Evolutionary conservation across 169 alveolate genomes (phyloP), one percentile per base, ranked within the genome.

Genomic region (Perkinsus olseni): DNA sequence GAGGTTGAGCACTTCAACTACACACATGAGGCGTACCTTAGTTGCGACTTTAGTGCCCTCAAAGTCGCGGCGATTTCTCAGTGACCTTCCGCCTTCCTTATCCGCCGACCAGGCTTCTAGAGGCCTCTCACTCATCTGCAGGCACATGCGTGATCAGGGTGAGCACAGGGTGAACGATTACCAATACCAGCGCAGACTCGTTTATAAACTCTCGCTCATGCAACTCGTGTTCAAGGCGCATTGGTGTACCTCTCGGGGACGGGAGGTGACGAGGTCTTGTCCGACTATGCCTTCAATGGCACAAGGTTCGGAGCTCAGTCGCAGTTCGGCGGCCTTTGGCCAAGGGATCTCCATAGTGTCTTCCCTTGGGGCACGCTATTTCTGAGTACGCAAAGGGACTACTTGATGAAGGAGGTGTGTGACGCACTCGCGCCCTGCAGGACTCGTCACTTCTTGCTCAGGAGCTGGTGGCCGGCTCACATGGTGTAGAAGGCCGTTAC

Each of bases 271-370:
- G 92, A 91, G 74, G 24, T 38, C 62, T 74, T 93, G 45, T 93
- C 95, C 28, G 95, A 93, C 93, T 93, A 93, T 39, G 95, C 93
- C 21, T 17, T 17, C 90, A 38, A 6, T 38, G 74, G 90, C 91
- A 39, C 31, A 38, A 37, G 40, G 39, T 38, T 91, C 92, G 38
- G 40, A 39, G 74, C 92, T n/a, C 92, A 91, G 38, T 20, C 38
- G 0, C 38, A 91, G 37, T 91, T 91, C 38, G 92, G 92, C 90
- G 92, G 92, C 34, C 10, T 37, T 0, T 91, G 38, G 36, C 92
- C 92, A 28, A 31, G 24, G 38, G 92, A 31, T 50, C 51, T 91
- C 48, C 21, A n/a, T 10, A 50, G 24, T 8, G 38, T 91, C 38
- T 91, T 91, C 24, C 93, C 93, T 24, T 91, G 93, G 93, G n/a